phyloP scores from a whole-genome alignment of 176 grass and related monocot genomes.

The Tuctoria greenei region DNA sequence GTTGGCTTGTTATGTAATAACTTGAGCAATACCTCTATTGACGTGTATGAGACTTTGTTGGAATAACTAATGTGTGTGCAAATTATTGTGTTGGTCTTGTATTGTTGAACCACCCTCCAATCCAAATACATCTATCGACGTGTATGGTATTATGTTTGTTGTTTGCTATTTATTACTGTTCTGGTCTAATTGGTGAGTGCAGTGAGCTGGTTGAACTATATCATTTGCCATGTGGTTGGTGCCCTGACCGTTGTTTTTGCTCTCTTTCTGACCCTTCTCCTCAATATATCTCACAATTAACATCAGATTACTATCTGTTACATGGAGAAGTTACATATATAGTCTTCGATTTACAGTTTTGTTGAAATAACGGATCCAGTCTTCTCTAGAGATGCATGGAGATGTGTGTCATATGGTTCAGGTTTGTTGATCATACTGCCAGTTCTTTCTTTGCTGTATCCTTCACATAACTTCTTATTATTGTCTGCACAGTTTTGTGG shows the following conservation, averaged over 20 bases:
- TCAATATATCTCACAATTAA: neutral
- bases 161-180: too few species aligned
- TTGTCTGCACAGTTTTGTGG: slow-evolving; percentile 1
- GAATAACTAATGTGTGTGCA: too few species aligned
- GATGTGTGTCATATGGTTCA: slow-evolving; percentile 90
- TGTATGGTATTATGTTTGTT: too few species aligned
- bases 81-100: too few species aligned
- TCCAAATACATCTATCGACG: too few species aligned
- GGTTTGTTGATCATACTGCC: slow-evolving; percentile 28
- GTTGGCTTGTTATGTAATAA: too few species aligned
- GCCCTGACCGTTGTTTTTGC: slow-evolving; percentile 54
- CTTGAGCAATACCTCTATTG: too few species aligned
- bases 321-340: neutral
- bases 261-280: neutral
- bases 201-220: too few species aligned
- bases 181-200: too few species aligned
- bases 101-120: too few species aligned
- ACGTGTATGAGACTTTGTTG: too few species aligned
- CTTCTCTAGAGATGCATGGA: slow-evolving; percentile 71
- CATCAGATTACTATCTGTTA: neutral
- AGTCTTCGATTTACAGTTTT: slow-evolving; percentile 44
- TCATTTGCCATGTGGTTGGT: too few species aligned
- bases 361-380: slow-evolving; percentile 89
- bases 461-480: neutral
- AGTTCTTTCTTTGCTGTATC: neutral